Evolutionary conservation across 2,329 filamentous ascomycete species (phyloP), one percentile per base, ranked within the genome.

Genomic region (Cytospora piceae): DNA sequence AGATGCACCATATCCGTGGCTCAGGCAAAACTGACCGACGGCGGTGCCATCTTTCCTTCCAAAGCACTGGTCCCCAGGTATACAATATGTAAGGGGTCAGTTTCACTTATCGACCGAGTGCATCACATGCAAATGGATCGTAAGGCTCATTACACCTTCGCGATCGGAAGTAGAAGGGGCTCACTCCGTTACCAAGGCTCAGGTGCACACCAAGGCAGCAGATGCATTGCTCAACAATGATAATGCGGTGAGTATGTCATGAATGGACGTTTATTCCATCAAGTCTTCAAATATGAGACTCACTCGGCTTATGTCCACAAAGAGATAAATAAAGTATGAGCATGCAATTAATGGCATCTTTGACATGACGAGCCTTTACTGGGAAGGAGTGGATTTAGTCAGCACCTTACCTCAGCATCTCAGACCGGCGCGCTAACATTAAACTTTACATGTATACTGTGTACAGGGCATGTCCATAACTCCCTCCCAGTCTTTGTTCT

Each of bases 31-130:
- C 63, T 57, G 7, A 66, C 66, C 27, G 59, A 58, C 4, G 66
- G 66, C 31, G 66, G 66, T n/a, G 63, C 63, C 66, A 68, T 68
- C 6, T 14, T 29, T n/a, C 15, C 39, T 2, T n/a, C 5, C n/a
- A 12, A 9, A 14, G 7, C 11, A 24, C 9, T 11, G 11, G 24
- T 49, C 9, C 20, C 4, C 34, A 22, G 15, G 2, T 46, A 46
- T 46, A 46, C 20, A 20, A n/a, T n/a, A n/a, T n/a, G n/a, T 15
- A 9, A 5, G 11, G 9, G 17, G 1, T 6, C 17, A 5, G 2
- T 17, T 46, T n/a, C 17, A 46, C 42, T 46, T 46, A 20, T 22
- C 15, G 15, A 17, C 17, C 6, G 15, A 20, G 39, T 6, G 2
- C 14, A 42, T 20, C 39, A 2, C 14, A 20, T 17, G 15, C 42